phyloP scores from a whole-genome alignment of 768 basidiomycete genomes.

The Agaricus subrufescens region DNA sequence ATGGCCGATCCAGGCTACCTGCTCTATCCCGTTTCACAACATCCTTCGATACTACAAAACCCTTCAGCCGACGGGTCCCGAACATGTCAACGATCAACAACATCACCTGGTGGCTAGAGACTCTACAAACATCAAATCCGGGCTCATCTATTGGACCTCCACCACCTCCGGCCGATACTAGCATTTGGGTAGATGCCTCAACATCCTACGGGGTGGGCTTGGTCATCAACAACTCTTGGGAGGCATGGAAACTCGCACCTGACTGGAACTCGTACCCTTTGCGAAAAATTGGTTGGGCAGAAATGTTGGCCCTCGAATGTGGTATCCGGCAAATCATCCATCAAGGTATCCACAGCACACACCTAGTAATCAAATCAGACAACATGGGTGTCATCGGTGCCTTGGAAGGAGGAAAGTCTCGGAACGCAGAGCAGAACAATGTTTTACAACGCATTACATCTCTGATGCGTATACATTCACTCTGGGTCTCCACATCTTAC shows the following conservation, averaged over 20 bases:
- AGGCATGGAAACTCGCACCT: conserved; percentile 16
- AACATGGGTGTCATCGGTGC: conserved; percentile 31
- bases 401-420: conserved; percentile 13
- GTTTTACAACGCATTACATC: conserved; percentile 11
- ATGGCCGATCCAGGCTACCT: conserved; percentile 24
- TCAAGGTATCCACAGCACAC: conserved; percentile 10
- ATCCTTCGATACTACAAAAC: conserved; percentile 16
- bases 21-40: conserved; percentile 23
- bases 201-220: conserved; percentile 37
- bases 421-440: conserved; percentile 15
- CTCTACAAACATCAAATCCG: neutral
- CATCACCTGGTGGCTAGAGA: conserved; percentile 27
- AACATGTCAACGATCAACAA: conserved; percentile 17
- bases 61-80: conserved; percentile 13
- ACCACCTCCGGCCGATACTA: neutral
- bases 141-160: conserved; percentile 11
- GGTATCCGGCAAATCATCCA: conserved; percentile 1
- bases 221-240: conserved; percentile 22
- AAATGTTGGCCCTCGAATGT: conserved; percentile 23
- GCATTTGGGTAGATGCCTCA: conserved; percentile 31
- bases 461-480: conserved; percentile 1
- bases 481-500: conserved; percentile 6
- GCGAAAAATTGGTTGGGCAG: conserved; percentile 23
- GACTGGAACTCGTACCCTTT: conserved; percentile 12
- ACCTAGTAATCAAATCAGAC: conserved; percentile 27